A percentile compares a stretch with the other conserved stretches of the same genome.
phyloP scores from a whole-genome alignment of 768 basidiomycete genomes.

The Russula sp. region DNA sequence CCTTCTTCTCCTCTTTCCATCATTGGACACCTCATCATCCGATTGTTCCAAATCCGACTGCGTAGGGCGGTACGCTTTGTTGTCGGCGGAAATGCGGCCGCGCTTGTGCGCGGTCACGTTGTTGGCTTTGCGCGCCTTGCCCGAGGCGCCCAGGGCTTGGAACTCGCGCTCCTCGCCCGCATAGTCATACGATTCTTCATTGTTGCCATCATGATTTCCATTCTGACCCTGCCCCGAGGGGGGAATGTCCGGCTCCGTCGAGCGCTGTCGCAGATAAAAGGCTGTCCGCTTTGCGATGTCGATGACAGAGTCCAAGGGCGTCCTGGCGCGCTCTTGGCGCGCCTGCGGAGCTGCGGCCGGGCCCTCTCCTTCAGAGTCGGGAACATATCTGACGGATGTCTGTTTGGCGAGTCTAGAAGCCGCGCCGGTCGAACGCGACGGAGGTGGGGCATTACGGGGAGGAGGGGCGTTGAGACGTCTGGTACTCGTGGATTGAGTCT shows the following conservation, averaged over 20 bases:
- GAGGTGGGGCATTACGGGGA: constrained; percentile 43
- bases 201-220: constrained; percentile 29
- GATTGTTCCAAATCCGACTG: constrained; percentile 60
- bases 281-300: constrained; percentile 58
- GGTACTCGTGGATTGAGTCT: constrained; percentile 50
- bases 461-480: constrained; percentile 63
- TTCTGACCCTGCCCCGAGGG: constrained; percentile 26
- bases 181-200: constrained; percentile 62
- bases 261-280: constrained; percentile 63
- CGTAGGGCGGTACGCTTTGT: constrained; percentile 76
- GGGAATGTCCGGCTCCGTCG: constrained; percentile 50
- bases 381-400: constrained; percentile 53
- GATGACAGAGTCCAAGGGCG: constrained; percentile 61
- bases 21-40: constrained; percentile 56
- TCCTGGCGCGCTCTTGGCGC: constrained; percentile 53
- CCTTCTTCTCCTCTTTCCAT: constrained; percentile 50
- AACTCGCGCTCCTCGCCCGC: constrained; percentile 69
- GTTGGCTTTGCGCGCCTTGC: constrained; percentile 35
- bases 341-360: constrained; percentile 45
- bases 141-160: constrained; percentile 34
- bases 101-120: constrained; percentile 44
- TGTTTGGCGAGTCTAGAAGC: constrained; percentile 51
- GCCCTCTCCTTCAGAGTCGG: constrained; percentile 55
- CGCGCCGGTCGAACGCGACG: constrained; percentile 32
- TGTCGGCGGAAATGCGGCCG: constrained; percentile 68